Percentiles rank a stretch among this genome's conserved stretches.
Conservation (phyloP, 495 filamentous ascomycete species). For the Trichoderma virens region DNA sequence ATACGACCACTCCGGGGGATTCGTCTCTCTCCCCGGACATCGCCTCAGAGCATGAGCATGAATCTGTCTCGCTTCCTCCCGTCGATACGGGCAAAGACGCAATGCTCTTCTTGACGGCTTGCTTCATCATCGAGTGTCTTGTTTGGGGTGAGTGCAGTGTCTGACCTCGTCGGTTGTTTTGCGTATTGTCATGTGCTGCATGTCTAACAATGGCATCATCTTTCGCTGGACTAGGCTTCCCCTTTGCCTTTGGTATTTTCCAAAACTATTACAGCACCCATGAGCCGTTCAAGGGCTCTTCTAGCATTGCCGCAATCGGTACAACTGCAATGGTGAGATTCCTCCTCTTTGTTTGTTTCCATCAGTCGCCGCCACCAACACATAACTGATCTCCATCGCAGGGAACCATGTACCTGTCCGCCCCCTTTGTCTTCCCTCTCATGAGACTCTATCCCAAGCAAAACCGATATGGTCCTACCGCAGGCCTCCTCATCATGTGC, state of each 20-base stretch:
- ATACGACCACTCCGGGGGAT: not conserved
- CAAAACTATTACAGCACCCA: conserved; percentile 40
- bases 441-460: conserved; percentile 22
- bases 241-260: conserved; percentile 50
- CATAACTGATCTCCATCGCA: conserved; percentile 3
- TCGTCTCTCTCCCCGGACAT: not conserved
- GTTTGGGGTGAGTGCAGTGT: conserved; percentile 62
- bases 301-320: conserved; percentile 35
- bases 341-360: not conserved
- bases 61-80: conserved; percentile 39
- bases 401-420: conserved; percentile 44
- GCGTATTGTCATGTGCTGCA: not conserved
- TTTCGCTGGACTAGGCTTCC: conserved; percentile 42
- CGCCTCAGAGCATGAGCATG: conserved; percentile 1
- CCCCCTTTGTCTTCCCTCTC: conserved; percentile 32
- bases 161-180: no score
- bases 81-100: conserved; percentile 55
- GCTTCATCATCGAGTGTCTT: conserved; percentile 57
- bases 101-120: conserved; percentile 55
- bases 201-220: no score
- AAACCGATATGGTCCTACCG: conserved; percentile 25
- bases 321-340: conserved; percentile 31
- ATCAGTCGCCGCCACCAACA: not conserved
- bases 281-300: conserved; percentile 27
- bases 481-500: conserved; percentile 34